Percentiles rank a stretch among this genome's conserved stretches.
phyloP scores from a whole-genome alignment of 257 asterid genomes.

The Forsythia viridissima region DNA sequence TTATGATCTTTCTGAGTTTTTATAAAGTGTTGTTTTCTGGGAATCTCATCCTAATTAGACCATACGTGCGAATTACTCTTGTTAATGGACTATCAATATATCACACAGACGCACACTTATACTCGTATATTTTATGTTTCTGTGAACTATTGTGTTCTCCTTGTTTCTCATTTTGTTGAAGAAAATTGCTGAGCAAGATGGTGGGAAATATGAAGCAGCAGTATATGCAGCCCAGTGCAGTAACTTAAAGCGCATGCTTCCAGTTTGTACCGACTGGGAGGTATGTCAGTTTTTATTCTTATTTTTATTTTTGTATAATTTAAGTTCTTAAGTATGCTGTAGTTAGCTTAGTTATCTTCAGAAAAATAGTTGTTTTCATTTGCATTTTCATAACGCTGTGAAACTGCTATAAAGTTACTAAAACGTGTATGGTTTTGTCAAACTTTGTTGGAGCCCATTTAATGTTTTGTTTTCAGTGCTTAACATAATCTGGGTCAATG shows the following conservation, averaged over 20 bases:
- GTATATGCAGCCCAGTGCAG: constrained; percentile 90
- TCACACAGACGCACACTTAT: neutral
- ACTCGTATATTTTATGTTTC: constrained; percentile 11
- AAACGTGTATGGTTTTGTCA: constrained; percentile 8
- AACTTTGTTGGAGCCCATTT: constrained; percentile 4
- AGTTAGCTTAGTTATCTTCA: constrained; percentile 15
- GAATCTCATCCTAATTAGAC: constrained; percentile 12
- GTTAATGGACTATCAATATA: neutral
- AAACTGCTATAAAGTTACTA: neutral
- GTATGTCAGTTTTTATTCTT: constrained; percentile 36
- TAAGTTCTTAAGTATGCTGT: constrained; percentile 5
- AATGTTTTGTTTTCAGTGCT: constrained; percentile 5
- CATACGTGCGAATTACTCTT: constrained; percentile 10
- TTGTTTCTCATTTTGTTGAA: constrained; percentile 45
- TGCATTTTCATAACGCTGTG: neutral
- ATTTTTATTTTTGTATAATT: constrained; percentile 14
- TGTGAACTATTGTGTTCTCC: constrained; percentile 26
- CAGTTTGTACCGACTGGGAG: constrained; percentile 99
- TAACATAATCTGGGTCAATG: neutral
- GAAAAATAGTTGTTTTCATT: neutral
- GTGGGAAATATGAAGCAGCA: constrained; percentile 90
- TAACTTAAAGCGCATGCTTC: constrained; percentile 88
- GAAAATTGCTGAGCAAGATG: constrained; percentile 96
- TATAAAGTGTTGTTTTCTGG: constrained; percentile 4
- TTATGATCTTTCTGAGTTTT: constrained; percentile 19